A percentile compares a stretch with the other conserved stretches of the same genome.
Conservation (phyloP, 2,329 filamentous ascomycete species). For the Hawksworthiomyces lignivorus region DNA sequence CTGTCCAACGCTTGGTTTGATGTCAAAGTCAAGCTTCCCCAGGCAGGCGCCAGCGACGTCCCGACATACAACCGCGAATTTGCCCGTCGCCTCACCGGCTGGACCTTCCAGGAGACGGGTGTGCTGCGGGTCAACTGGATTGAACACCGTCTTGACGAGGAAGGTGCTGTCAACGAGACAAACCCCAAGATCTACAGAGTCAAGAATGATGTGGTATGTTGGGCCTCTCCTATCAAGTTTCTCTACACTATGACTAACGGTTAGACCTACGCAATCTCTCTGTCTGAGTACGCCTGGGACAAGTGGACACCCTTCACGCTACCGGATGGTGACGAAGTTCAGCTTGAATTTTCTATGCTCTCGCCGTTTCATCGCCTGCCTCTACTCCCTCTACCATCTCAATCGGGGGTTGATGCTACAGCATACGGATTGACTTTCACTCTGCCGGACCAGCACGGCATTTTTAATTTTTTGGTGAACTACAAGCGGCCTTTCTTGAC, state of each 20-base stretch:
- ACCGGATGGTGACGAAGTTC: slow-evolving; percentile 63
- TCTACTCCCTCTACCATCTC: slow-evolving; percentile 45
- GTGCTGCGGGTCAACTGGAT: slow-evolving; percentile 78
- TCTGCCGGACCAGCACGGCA: slow-evolving; percentile 93
- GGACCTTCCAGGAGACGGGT: slow-evolving; percentile 92
- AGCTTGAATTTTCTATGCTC: slow-evolving; percentile 98
- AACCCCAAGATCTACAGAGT: slow-evolving; percentile 91
- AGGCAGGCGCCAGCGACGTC: slow-evolving; percentile 36
- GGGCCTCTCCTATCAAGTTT: background rate
- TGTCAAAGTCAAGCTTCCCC: slow-evolving; percentile 61
- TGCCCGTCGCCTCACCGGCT: slow-evolving; percentile 76
- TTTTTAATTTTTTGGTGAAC: slow-evolving; percentile 97
- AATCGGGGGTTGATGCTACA: slow-evolving; percentile 57
- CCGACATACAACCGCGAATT: slow-evolving; percentile 78
- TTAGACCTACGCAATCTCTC: slow-evolving; percentile 76
- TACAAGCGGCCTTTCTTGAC: slow-evolving; percentile 93
- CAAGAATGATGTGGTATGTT: slow-evolving; percentile 90
- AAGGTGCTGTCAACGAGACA: slow-evolving; percentile 44
- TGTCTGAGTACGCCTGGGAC: slow-evolving; percentile 77
- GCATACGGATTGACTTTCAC: slow-evolving; percentile 70
- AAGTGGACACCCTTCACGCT: slow-evolving; percentile 67
- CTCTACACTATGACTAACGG: background rate
- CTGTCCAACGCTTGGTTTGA: slow-evolving; percentile 86
- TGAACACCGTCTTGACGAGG: slow-evolving; percentile 64
- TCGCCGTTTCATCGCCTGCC: slow-evolving; percentile 90